phyloP scores from a whole-genome alignment of 805 yeast species.

The Hanseniaspora occidentalis region DNA sequence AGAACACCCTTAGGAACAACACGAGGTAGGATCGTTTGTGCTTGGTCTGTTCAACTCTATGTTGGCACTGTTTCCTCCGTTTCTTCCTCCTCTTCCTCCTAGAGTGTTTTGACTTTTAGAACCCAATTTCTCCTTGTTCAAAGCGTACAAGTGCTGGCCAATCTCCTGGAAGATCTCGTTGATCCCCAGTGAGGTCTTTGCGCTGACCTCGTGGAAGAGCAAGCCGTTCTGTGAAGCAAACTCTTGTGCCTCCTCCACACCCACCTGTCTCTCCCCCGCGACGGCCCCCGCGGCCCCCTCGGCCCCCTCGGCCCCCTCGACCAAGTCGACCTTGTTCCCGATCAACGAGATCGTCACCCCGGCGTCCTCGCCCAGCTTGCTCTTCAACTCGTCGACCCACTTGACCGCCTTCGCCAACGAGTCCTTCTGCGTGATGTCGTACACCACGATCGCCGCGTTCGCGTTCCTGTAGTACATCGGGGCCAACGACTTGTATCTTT shows the following conservation, averaged over 20 bases:
- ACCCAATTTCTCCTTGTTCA: conserved; percentile 13
- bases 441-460: conserved; percentile 76
- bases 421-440: conserved; percentile 59
- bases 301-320: conserved; percentile 28
- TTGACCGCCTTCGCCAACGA: conserved; percentile 70
- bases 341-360: conserved; percentile 71
- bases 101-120: conserved; percentile 7
- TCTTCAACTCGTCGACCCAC: conserved; percentile 87
- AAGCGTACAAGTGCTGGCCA: conserved; percentile 31
- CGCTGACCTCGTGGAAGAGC: conserved; percentile 43
- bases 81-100: conserved; percentile 7
- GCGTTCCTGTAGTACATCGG: conserved; percentile 79
- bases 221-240: conserved; percentile 43
- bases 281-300: too few species aligned
- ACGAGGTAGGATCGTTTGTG: conserved; percentile 30
- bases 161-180: conserved; percentile 35
- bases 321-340: conserved; percentile 74
- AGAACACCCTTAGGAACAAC: conserved; percentile 22
- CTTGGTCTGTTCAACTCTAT: conserved; percentile 32
- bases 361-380: conserved; percentile 53
- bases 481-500: conserved; percentile 67
- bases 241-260: conserved; percentile 33
- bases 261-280: conserved; percentile 27
- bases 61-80: conserved; percentile 10
- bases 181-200: conserved; percentile 43